phyloP scores from a whole-genome alignment of 306 rosid genomes.

The Arachis stenosperma region DNA sequence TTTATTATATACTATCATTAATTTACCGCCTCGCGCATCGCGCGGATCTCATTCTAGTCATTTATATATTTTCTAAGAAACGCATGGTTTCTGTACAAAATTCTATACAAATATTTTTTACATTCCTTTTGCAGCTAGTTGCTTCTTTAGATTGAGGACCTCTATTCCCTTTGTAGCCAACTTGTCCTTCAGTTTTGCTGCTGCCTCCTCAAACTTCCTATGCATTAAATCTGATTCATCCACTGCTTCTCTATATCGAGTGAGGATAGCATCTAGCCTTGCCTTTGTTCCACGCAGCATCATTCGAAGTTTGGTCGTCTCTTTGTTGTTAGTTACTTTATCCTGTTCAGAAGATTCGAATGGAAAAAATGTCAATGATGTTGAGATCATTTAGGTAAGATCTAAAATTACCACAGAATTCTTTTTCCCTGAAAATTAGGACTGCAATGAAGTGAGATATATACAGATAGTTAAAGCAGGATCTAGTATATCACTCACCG shows the following conservation, averaged over 20 bases:
- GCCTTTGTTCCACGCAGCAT: slow-evolving; percentile 76
- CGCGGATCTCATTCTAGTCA: too few relatives aligned
- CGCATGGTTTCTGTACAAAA: neutral
- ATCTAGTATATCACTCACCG: slow-evolving; percentile 50
- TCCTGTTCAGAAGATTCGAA: slow-evolving; percentile 49
- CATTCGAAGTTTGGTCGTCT: slow-evolving; percentile 60
- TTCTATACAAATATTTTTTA: neutral
- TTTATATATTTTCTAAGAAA: slow-evolving; percentile 1
- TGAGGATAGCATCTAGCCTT: slow-evolving; percentile 60
- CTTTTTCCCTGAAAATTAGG: too few relatives aligned
- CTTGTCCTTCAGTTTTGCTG: slow-evolving; percentile 59
- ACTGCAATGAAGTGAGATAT: too few relatives aligned
- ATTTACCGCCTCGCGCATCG: too few relatives aligned
- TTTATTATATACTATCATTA: too few relatives aligned
- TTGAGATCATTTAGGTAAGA: neutral
- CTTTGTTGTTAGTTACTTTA: slow-evolving; percentile 47
- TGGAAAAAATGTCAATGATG: slow-evolving; percentile 3
- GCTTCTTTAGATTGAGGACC: slow-evolving; percentile 68
- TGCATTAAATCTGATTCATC: slow-evolving; percentile 58
- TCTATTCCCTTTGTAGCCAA: slow-evolving; percentile 64
- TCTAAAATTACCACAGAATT: too few relatives aligned
- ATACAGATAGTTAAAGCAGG: neutral
- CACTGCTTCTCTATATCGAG: slow-evolving; percentile 56
- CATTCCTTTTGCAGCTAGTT: slow-evolving; percentile 41
- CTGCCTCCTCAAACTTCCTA: slow-evolving; percentile 57